Evolutionary conservation across 2,329 filamentous ascomycete species (phyloP).

Genomic region (Gaeumannomyces tritici): DNA sequence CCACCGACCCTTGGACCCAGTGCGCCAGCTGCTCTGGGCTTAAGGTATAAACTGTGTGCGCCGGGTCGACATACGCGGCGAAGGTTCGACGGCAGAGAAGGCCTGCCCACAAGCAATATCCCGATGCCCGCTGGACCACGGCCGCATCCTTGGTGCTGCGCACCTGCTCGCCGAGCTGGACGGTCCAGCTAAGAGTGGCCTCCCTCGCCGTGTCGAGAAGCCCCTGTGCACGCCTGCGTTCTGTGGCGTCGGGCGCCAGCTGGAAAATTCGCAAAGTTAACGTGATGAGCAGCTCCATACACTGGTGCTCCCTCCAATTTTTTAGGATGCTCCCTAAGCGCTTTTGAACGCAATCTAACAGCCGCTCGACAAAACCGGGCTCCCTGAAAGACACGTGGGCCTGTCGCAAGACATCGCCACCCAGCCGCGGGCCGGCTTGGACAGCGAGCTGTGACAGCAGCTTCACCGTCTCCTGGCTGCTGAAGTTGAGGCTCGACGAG

Average conservation of each 20-base stretch:
- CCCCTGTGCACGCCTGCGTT: slow-evolving; percentile 8
- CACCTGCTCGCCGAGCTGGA: slow-evolving; percentile 33
- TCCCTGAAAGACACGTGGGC: slow-evolving; percentile 41
- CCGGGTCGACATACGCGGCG: slow-evolving; percentile 2
- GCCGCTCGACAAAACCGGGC: slow-evolving; percentile 31
- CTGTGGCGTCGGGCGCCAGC: slow-evolving; percentile 8
- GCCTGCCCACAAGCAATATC: slow-evolving; percentile 42
- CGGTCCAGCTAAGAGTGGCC: slow-evolving; percentile 40
- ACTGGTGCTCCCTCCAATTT: slow-evolving; percentile 49
- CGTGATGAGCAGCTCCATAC: slow-evolving; percentile 48
- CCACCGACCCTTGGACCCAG: too few relatives aligned
- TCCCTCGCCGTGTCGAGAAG: slow-evolving; percentile 31
- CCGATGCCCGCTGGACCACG: slow-evolving; percentile 24
- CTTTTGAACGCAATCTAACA: slow-evolving; percentile 34
- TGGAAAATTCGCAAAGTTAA: slow-evolving; percentile 31
- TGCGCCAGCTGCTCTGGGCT: too few relatives aligned
- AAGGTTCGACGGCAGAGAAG: slow-evolving; percentile 42
- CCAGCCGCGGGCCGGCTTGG: slow-evolving; percentile 40
- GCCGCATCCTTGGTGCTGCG: slow-evolving; percentile 24
- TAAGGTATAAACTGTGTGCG: too few relatives aligned
- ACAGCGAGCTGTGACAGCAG: slow-evolving; percentile 41
- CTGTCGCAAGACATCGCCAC: slow-evolving; percentile 26
- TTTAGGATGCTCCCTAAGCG: slow-evolving; percentile 32
- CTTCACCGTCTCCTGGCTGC: slow-evolving; percentile 35
- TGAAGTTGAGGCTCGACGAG: slow-evolving; percentile 49